These are phyloP conservation scores for Penicillium sp. DNA, from an alignment of 2,329 filamentous ascomycete genomes.

Conservation along the genomic window DNA sequence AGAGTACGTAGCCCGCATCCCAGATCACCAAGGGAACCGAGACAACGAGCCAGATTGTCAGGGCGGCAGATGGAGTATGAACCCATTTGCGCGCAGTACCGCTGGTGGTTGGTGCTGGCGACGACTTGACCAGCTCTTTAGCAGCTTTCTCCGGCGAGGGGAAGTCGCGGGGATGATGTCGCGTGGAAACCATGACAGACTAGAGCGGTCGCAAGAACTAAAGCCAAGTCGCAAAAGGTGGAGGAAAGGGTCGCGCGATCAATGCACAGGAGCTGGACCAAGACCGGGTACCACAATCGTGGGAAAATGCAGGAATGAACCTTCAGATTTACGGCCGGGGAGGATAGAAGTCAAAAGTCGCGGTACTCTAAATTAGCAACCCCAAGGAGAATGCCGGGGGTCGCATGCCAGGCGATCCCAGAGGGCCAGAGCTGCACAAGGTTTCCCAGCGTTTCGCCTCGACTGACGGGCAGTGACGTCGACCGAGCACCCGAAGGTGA, in stretches of 20 bases:
- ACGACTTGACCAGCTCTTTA: slow-evolving; percentile 28
- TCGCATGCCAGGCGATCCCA: slow-evolving; percentile 1
- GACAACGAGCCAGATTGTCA: slow-evolving; percentile 70
- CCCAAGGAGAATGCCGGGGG: background rate
- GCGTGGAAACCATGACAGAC: slow-evolving; percentile 57
- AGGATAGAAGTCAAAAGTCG: background rate
- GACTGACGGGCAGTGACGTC: slow-evolving; percentile 23
- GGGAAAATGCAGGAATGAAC: background rate
- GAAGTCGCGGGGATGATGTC: slow-evolving; percentile 56
- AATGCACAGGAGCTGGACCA: background rate
- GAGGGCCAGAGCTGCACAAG: background rate
- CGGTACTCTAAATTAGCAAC: background rate
- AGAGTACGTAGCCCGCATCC: slow-evolving; percentile 78
- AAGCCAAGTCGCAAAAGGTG: background rate
- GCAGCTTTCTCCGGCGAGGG: slow-evolving; percentile 34
- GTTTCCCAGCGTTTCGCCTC: slow-evolving; percentile 2
- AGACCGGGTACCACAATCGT: background rate
- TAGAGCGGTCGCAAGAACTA: background rate
- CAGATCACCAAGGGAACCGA: slow-evolving; percentile 78
- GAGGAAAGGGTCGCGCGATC: slow-evolving; percentile 4
- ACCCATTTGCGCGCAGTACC: slow-evolving; percentile 46
- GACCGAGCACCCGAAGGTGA: slow-evolving; percentile 5
- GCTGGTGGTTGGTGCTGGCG: slow-evolving; percentile 25
- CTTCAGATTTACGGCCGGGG: background rate
- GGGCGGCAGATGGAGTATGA: slow-evolving; percentile 61